Evolutionary conservation across 495 filamentous ascomycete species (phyloP), one percentile per base, ranked within the genome.

Genomic region (Neurospora terricola): DNA sequence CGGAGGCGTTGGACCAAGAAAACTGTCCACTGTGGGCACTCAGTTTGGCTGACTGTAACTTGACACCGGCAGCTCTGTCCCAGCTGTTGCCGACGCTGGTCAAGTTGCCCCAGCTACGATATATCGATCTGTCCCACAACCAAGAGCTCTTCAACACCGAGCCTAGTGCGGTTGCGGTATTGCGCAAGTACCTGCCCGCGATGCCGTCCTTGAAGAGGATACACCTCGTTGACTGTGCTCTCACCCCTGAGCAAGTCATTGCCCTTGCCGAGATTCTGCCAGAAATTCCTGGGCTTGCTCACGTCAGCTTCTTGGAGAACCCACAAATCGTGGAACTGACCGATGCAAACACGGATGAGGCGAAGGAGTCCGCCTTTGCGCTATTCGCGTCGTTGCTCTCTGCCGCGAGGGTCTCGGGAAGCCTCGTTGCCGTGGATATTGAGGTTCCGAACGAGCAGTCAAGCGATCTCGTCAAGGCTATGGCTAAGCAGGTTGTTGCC

Each of bases 51-150:
- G 92, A 94, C 78, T 98, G 94, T 83, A 91, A 93, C 68, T 87
- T 99, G 68, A 87, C 85, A 14, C 88, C 93, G 1, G 81, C 88
- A 4, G 90, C 90, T 21, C 82, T 99, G 34, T 91, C 88, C 75
- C 87, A 88, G 39, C 84, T 99, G 38, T 87, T 99, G 48, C 94
- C 94, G 37, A 90, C 87, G 11, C 83, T 98, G 43, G 85, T 88
- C 8, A 86, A 84, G 73, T 86, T 98, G 69, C 86, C 86, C n/a
- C 85, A 91, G 71, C 92, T 97, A 77, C 90, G 91, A 43, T 96
- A 97, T 73, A 88, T 99, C 72, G 96, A 99, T 78, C 85, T 99
- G 40, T 95, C 92, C 1, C 93, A 97, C 74, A 99, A 98, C 75
- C 91, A 86, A 18, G 90, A 87, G 27, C 85, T 99, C 10, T 98